Evolutionary conservation across 495 filamentous ascomycete genomes (phyloP).

Genomic region (Hypoxylon perforatum): DNA sequence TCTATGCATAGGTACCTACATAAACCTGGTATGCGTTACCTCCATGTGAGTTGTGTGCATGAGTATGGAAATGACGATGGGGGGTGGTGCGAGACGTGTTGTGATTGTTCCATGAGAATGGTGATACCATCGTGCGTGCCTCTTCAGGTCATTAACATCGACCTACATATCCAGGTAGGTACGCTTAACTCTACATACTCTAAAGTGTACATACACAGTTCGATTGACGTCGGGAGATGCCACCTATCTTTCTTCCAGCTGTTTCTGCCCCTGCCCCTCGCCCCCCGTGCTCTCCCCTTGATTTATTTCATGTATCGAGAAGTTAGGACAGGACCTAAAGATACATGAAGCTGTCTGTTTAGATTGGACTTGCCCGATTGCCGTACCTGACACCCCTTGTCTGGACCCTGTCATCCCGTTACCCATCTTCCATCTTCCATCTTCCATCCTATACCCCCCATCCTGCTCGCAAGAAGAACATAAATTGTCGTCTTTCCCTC

Average conservation of each 20-base stretch:
- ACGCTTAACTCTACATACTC: no score
- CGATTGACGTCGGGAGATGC: constrained; percentile 4
- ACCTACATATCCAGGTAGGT: not conserved
- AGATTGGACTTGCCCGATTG: constrained; percentile 1
- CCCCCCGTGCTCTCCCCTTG: no score
- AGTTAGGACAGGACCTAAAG: constrained; percentile 8
- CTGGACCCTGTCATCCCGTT: constrained; percentile 4
- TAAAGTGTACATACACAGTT: not conserved
- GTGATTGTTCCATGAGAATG: constrained; percentile 24
- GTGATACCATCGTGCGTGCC: constrained; percentile 26
- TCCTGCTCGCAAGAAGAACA: constrained; percentile 7
- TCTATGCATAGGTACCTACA: not conserved
- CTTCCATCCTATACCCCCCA: no score
- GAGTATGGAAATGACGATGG: not conserved
- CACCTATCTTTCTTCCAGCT: not conserved
- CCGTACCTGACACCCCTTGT: constrained; percentile 4
- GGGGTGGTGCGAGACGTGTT: constrained; percentile 31
- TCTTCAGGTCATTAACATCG: constrained; percentile 1
- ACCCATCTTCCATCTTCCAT: not conserved
- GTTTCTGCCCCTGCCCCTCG: no score
- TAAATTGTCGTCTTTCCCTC: constrained; percentile 28
- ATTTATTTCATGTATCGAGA: not conserved
- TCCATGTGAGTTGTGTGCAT: not conserved
- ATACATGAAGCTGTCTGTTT: constrained; percentile 17
- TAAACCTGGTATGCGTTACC: not conserved